Evolutionary conservation across 345 rosid genomes (phyloP).

Genomic region (Populus tremula): DNA sequence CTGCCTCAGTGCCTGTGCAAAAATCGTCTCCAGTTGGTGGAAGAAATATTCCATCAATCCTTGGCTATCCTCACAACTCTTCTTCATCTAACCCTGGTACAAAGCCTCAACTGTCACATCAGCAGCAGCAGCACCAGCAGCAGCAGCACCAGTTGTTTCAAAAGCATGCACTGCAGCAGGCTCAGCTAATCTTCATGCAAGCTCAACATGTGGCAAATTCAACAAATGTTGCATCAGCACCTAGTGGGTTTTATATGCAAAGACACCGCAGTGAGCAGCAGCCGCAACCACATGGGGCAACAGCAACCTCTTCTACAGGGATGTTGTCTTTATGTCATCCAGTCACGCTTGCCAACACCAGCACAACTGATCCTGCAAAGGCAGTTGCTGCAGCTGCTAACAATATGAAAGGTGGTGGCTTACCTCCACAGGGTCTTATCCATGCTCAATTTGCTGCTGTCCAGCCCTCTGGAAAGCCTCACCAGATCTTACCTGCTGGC

Average conservation of each 20-base stretch:
- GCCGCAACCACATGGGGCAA: conserved; percentile 45
- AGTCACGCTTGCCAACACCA: conserved; percentile 32
- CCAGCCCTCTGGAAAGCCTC: conserved; percentile 54
- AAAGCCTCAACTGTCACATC: conserved; percentile 49
- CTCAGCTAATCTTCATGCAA: conserved; percentile 60
- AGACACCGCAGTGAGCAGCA: conserved; percentile 63
- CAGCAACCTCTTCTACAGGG: conserved; percentile 44
- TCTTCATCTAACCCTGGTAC: conserved; percentile 44
- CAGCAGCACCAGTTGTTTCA: conserved; percentile 40
- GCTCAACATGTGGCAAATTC: conserved; percentile 47
- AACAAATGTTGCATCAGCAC: conserved; percentile 31
- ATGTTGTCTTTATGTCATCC: conserved; percentile 54
- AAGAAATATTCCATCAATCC: conserved; percentile 57
- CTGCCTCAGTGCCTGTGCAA: conserved; percentile 46
- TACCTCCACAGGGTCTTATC: conserved; percentile 43
- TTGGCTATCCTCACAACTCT: conserved; percentile 56
- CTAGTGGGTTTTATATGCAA: conserved; percentile 57
- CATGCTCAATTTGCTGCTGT: conserved; percentile 47
- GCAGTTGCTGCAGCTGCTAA: conserved; percentile 49
- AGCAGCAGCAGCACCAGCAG: conserved; percentile 64
- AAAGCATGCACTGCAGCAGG: conserved; percentile 57
- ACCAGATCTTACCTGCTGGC: conserved; percentile 61
- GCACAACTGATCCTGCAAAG: conserved; percentile 72
- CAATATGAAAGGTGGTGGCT: conserved; percentile 69
- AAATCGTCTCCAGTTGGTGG: conserved; percentile 63